phyloP scores from a whole-genome alignment of 495 filamentous ascomycete genomes.

The Neurospora tetrasperma region DNA sequence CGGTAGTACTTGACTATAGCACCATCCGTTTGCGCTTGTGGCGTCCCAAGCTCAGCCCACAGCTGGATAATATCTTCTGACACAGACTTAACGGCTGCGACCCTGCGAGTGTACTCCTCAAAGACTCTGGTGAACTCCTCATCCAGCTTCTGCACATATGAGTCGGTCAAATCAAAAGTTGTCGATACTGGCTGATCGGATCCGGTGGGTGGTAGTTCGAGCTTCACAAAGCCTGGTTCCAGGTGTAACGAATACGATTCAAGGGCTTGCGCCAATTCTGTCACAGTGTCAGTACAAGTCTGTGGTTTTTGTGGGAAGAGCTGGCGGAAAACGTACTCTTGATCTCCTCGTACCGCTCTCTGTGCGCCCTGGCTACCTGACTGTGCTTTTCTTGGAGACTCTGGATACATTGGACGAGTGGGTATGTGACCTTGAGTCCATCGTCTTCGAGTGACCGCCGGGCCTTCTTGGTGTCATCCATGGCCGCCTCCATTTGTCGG shows the following conservation, averaged over 20 bases:
- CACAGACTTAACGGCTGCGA: constrained; percentile 60
- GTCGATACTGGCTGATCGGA: constrained; percentile 64
- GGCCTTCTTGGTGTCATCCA: constrained; percentile 61
- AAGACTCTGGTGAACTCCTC: constrained; percentile 87
- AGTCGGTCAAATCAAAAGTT: constrained; percentile 76
- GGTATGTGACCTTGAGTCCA: constrained; percentile 64
- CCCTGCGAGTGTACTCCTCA: constrained; percentile 80
- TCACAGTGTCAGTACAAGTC: constrained; percentile 6
- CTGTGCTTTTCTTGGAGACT: constrained; percentile 75
- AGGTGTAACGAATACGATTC: constrained; percentile 93
- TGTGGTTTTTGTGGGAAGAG: background rate
- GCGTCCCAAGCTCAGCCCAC: constrained; percentile 90
- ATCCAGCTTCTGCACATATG: constrained; percentile 81
- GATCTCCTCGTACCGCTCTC: constrained; percentile 85
- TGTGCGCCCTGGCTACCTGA: constrained; percentile 67
- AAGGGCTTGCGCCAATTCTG: constrained; percentile 86
- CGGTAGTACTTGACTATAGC: constrained; percentile 80
- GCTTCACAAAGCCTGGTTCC: constrained; percentile 70
- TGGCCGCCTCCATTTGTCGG: constrained; percentile 83
- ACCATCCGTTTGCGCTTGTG: constrained; percentile 83
- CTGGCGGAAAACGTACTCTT: constrained; percentile 54
- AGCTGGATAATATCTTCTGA: constrained; percentile 82
- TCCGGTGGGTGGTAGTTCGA: constrained; percentile 70
- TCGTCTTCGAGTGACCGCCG: constrained; percentile 45
- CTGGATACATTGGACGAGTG: constrained; percentile 67